Evolutionary conservation across 129 eudicot genomes (phyloP).

Genomic region (Arctium lappa): DNA sequence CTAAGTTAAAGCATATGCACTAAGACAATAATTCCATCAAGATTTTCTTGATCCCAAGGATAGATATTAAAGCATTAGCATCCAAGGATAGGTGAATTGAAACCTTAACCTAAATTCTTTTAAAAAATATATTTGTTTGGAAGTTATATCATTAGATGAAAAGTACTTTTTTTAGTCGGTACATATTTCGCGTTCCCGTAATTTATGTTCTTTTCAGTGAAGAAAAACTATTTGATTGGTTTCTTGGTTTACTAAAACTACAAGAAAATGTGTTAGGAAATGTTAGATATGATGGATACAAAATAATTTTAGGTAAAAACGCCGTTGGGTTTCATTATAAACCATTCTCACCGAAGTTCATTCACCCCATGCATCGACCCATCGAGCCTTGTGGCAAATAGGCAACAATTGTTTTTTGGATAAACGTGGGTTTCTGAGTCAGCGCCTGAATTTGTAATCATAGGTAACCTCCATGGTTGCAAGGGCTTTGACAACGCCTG

Average conservation of each 20-base stretch:
- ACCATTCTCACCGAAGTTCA: background rate
- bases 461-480: too few relatives aligned
- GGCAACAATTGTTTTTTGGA: background rate
- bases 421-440: too few relatives aligned
- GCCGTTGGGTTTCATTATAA: background rate
- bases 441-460: too few relatives aligned
- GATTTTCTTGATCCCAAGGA: slow-evolving; percentile 29
- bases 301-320: background rate
- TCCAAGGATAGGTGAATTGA: background rate
- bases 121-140: background rate
- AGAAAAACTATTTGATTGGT: background rate
- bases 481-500: too few relatives aligned
- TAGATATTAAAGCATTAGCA: background rate
- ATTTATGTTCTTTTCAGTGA: background rate
- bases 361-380: background rate
- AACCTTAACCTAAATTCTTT: background rate
- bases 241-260: background rate
- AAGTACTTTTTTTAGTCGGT: background rate
- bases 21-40: background rate
- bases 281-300: background rate
- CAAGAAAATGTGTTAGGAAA: background rate
- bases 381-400: background rate
- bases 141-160: background rate
- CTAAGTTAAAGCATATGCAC: slow-evolving; percentile 15
- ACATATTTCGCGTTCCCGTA: background rate